Evolutionary conservation across 257 asterid species (phyloP).

Genomic region (Solanum ossicruentum): DNA sequence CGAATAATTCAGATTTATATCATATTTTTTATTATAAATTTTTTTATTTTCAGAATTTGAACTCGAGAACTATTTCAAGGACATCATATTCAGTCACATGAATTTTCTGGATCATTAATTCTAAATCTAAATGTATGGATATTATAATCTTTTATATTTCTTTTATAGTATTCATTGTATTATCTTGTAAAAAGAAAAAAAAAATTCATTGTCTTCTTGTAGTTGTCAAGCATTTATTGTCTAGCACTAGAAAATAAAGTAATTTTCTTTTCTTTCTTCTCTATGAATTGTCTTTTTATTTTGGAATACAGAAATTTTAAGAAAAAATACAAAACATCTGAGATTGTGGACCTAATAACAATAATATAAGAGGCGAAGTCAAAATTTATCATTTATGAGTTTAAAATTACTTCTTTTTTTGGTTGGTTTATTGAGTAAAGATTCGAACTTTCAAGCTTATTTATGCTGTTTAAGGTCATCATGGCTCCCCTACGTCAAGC

Average conservation of each 20-base stretch:
- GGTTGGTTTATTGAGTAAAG: no score
- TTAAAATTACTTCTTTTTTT: no score
- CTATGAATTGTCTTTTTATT: not conserved
- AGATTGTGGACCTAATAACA: not conserved
- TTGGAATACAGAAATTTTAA: not conserved
- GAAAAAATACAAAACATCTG: not conserved
- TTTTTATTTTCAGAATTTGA: not conserved
- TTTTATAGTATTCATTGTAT: not conserved
- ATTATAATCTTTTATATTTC: not conserved
- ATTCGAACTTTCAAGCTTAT: no score
- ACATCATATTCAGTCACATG: not conserved
- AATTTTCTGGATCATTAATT: not conserved
- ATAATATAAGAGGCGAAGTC: not conserved
- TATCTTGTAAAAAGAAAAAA: not conserved
- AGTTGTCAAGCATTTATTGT: not conserved
- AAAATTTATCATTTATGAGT: no score
- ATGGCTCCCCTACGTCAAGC: no score
- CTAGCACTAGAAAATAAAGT: not conserved
- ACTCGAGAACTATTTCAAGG: no score
- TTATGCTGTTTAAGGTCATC: no score
- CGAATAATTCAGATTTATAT: fast-evolving
- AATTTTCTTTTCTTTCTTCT: no score
- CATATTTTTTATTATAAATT: not conserved
- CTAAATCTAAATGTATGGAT: not conserved
- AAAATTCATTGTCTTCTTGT: not conserved